Conservation (phyloP, 495 filamentous ascomycete species). For the Pyrenula aspistea region DNA sequence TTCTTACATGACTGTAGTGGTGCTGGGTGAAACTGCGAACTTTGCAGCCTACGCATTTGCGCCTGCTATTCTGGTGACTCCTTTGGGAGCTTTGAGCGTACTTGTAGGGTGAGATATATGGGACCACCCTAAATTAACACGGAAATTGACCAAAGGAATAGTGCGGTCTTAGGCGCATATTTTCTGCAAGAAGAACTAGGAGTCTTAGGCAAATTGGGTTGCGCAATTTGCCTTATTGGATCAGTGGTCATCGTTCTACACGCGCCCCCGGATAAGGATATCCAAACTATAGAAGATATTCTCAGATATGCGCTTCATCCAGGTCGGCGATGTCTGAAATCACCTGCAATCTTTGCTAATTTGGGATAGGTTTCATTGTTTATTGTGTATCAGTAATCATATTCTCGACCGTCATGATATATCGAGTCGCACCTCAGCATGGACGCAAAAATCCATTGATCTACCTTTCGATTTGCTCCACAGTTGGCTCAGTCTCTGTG, state of each 20-base stretch:
- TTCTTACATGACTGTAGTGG: conserved; percentile 39
- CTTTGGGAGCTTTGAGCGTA: conserved; percentile 83
- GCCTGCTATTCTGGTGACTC: conserved; percentile 92
- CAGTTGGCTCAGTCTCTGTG: conserved; percentile 90
- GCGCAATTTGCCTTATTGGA: conserved; percentile 90
- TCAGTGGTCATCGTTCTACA: conserved; percentile 96
- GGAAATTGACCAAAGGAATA: conserved; percentile 23
- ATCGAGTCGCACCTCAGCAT: conserved; percentile 75
- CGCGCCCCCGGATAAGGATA: conserved; percentile 85
- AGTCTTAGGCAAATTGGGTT: conserved; percentile 81
- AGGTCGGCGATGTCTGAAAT: conserved; percentile 39
- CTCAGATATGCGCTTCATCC: conserved; percentile 77
- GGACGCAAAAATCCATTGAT: conserved; percentile 92
- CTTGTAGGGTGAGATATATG: conserved; percentile 69
- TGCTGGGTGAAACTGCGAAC: conserved; percentile 81
- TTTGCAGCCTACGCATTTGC: conserved; percentile 98
- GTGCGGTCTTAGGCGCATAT: conserved; percentile 85
- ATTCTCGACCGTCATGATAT: conserved; percentile 91
- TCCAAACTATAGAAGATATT: conserved; percentile 78
- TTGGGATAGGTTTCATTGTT: conserved; percentile 60
- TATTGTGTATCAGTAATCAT: conserved; percentile 66
- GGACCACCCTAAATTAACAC: no score
- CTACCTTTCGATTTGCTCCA: conserved; percentile 94
- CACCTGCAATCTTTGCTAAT: conserved; percentile 16
- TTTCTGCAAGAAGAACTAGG: conserved; percentile 85